These are phyloP conservation scores for Penicillium paneum DNA, from an alignment of 2,329 filamentous ascomycete genomes.

Conservation along the genomic window DNA sequence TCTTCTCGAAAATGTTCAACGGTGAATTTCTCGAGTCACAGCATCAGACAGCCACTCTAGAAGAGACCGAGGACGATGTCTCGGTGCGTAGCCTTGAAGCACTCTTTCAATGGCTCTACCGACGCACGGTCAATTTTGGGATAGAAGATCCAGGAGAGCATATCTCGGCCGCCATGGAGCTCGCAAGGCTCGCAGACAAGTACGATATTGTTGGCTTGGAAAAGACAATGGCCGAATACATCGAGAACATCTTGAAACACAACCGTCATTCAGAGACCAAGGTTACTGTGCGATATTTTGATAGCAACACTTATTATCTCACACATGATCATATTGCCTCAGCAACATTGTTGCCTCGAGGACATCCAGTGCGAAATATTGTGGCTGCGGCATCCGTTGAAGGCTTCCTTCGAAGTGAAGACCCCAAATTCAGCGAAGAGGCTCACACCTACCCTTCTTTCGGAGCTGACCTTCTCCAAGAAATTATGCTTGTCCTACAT, in stretches of 20 bases:
- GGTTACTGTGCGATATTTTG: not conserved
- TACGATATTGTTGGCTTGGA: slow-evolving; percentile 7
- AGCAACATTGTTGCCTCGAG: slow-evolving; percentile 4
- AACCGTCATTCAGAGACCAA: slow-evolving; percentile 1
- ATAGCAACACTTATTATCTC: slow-evolving; percentile 6
- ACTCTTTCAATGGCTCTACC: slow-evolving; percentile 19
- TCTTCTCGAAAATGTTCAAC: slow-evolving; percentile 17
- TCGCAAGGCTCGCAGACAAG: slow-evolving; percentile 15
- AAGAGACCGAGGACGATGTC: slow-evolving; percentile 11
- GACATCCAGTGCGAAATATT: slow-evolving; percentile 5
- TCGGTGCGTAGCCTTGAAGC: slow-evolving; percentile 12
- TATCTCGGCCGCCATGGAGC: slow-evolving; percentile 15
- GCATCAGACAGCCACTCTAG: slow-evolving; percentile 7
- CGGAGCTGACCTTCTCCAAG: slow-evolving; percentile 9
- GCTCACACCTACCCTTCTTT: slow-evolving; percentile 1
- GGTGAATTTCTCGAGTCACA: slow-evolving; percentile 9
- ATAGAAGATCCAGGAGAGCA: slow-evolving; percentile 2
- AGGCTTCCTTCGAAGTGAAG: not conserved
- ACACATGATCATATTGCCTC: slow-evolving; percentile 3
- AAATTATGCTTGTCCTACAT: slow-evolving; percentile 1
- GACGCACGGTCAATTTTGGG: slow-evolving; percentile 1
- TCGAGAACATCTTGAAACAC: slow-evolving; percentile 3
- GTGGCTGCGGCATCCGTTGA: slow-evolving; percentile 6
- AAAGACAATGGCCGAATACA: slow-evolving; percentile 1
- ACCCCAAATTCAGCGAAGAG: slow-evolving; percentile 10